Evolutionary conservation across 1,284 basidiomycete species (phyloP).

Genomic region (Sporisorium scitamineum): DNA sequence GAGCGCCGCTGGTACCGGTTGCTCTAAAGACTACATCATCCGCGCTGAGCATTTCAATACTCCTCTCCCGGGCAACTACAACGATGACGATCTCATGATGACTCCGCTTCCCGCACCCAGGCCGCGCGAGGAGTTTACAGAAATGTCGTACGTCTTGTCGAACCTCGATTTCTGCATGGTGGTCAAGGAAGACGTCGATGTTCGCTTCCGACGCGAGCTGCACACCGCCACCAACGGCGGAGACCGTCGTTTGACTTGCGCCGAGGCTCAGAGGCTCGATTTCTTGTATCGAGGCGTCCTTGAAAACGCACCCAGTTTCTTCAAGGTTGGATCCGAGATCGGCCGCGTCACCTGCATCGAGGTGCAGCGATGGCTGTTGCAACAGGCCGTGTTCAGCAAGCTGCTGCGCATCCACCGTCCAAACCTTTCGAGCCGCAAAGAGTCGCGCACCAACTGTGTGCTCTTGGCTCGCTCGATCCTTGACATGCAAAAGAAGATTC

Average conservation of each 20-base stretch:
- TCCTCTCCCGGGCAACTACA: slow-evolving; percentile 65
- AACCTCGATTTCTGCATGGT: slow-evolving; percentile 56
- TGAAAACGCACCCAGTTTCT: slow-evolving; percentile 57
- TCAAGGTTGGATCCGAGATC: slow-evolving; percentile 58
- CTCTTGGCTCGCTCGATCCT: slow-evolving; percentile 62
- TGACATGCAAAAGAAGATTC: slow-evolving; percentile 64
- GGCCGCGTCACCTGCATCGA: slow-evolving; percentile 52
- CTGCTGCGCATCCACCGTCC: slow-evolving; percentile 62
- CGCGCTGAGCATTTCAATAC: slow-evolving; percentile 65
- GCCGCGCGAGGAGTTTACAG: slow-evolving; percentile 57
- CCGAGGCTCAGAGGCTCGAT: slow-evolving; percentile 49
- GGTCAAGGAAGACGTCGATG: slow-evolving; percentile 56
- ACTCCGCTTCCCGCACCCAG: slow-evolving; percentile 49
- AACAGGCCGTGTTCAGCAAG: slow-evolving; percentile 65
- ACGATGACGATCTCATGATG: slow-evolving; percentile 60
- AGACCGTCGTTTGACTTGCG: slow-evolving; percentile 45
- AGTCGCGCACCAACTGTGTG: slow-evolving; percentile 61
- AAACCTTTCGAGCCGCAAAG: slow-evolving; percentile 50
- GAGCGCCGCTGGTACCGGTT: slow-evolving; percentile 42
- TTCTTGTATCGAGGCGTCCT: slow-evolving; percentile 54
- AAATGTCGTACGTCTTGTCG: slow-evolving; percentile 61
- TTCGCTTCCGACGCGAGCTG: slow-evolving; percentile 47
- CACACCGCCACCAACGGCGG: slow-evolving; percentile 38
- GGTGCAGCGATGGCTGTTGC: slow-evolving; percentile 65
- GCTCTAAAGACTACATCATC: slow-evolving; percentile 52